phyloP scores from a whole-genome alignment of 1,284 basidiomycete species.

The Rhizopogon hawkerae region DNA sequence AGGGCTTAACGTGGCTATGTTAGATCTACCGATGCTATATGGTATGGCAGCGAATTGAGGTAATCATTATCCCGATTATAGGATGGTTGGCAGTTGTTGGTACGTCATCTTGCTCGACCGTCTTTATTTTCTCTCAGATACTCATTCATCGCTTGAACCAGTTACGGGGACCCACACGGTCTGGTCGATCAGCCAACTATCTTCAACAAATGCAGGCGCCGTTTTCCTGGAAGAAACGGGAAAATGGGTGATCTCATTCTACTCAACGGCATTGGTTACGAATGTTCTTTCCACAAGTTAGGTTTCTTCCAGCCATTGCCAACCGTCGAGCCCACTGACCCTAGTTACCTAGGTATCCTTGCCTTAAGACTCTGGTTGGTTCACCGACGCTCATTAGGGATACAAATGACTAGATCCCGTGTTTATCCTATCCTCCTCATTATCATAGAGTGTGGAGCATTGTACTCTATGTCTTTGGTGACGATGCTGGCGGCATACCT shows the following conservation, averaged over 20 bases:
- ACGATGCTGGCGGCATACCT: constrained; percentile 1
- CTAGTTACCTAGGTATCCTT: neutral
- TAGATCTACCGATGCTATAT: too few species aligned
- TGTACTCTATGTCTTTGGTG: neutral
- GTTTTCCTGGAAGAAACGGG: constrained; percentile 1
- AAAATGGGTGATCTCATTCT: constrained; percentile 4
- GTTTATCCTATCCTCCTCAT: neutral
- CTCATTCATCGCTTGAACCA: neutral
- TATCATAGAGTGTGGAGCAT: neutral
- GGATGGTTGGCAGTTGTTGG: neutral
- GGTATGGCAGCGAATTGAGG: too few species aligned
- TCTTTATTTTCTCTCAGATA: neutral
- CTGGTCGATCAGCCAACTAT: neutral
- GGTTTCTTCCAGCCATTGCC: neutral
- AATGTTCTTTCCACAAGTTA: constrained; percentile 1
- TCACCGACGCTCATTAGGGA: neutral
- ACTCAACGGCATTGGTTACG: neutral
- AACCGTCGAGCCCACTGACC: neutral
- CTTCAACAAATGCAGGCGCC: neutral
- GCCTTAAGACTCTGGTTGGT: neutral
- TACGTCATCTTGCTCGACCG: neutral
- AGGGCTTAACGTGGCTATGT: too few species aligned
- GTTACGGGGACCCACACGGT: too few species aligned
- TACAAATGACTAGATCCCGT: neutral
- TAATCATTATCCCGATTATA: too few species aligned